A percentile compares a stretch with the other conserved stretches of the same genome.
Evolutionary conservation across 129 eudicot genomes (phyloP).

Genomic region (sunflower (Helianthus annuus)): HanXRQr2.0-SUNRISE NC_035433.2:7611921-7612420

Average conservation of each 20-base stretch:
- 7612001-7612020: conserved; percentile 61
- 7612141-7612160: conserved; percentile 58
- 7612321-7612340: conserved; percentile 39
- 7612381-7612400: too few relatives aligned
- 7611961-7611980: conserved; percentile 59
- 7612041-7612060: conserved; percentile 68
- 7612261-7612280: not conserved
- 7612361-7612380: not conserved
- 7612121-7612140: conserved; percentile 70
- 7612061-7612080: conserved; percentile 72
- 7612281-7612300: conserved; percentile 35
- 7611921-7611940: conserved; percentile 59
- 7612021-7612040: conserved; percentile 60
- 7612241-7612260: not conserved
- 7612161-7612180: conserved; percentile 36
- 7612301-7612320: conserved; percentile 24
- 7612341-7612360: conserved; percentile 38
- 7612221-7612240: not conserved
- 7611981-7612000: conserved; percentile 40
- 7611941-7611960: conserved; percentile 63
- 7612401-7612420: too few relatives aligned
- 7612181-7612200: conserved; percentile 30
- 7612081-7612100: conserved; percentile 59
- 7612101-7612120: conserved; percentile 64
- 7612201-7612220: conserved; percentile 42